A percentile compares a stretch with the other conserved stretches of the same genome.
Conservation (phyloP, 768 basidiomycete genomes). For the Suillus discolor region DNA sequence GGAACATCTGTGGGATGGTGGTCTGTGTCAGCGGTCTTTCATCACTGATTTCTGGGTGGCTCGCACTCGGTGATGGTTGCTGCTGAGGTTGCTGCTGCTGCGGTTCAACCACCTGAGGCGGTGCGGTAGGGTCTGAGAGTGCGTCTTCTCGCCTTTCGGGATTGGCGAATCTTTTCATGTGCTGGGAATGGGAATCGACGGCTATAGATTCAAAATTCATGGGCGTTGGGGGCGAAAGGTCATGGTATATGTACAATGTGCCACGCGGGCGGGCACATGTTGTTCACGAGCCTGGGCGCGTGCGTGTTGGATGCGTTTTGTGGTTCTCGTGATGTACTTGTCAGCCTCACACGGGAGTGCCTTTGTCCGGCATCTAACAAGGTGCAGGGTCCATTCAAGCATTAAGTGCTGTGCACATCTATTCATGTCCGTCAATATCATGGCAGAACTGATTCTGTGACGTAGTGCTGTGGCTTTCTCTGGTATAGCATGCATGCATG, state of each 20-base stretch:
- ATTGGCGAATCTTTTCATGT: conserved; percentile 1
- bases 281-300: not conserved
- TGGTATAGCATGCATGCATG: not conserved
- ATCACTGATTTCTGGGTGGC: not conserved
- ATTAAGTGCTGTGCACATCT: not conserved
- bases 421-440: conserved; percentile 4
- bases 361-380: not conserved
- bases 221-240: not conserved
- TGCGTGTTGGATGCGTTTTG: not conserved
- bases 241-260: not conserved
- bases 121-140: not conserved
- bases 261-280: conserved; percentile 1
- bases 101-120: not conserved
- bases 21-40: not conserved
- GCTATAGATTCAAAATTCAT: not conserved
- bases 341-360: not conserved
- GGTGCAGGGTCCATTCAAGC: not conserved
- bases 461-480: not conserved
- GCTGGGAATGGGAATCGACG: not conserved
- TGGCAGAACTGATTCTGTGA: not conserved
- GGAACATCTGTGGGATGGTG: not conserved
- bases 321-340: conserved; percentile 1
- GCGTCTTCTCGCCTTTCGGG: conserved; percentile 1
- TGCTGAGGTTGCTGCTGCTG: not conserved
- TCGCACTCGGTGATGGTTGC: not conserved